Percentiles rank a stretch among this genome's conserved stretches.
Evolutionary conservation across 768 basidiomycete species (phyloP).

Genomic region (Russula sp.): DNA sequence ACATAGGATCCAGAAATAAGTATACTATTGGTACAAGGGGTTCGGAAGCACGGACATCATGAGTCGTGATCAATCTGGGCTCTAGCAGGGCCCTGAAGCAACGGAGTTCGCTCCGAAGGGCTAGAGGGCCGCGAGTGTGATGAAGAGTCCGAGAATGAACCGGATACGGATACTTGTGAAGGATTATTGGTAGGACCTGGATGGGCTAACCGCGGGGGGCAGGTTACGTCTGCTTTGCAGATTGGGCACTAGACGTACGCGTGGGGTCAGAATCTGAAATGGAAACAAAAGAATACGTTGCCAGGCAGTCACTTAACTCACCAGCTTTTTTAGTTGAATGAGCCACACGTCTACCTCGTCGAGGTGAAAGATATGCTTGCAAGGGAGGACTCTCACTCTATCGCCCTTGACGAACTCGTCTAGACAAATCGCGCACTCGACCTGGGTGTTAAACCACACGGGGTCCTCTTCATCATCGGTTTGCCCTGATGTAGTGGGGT

Average conservation of each 20-base stretch:
- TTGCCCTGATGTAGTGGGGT: slow-evolving; percentile 22
- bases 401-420: slow-evolving; percentile 83
- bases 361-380: slow-evolving; percentile 92
- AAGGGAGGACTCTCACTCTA: slow-evolving; percentile 84
- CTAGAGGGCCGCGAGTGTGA: slow-evolving; percentile 6
- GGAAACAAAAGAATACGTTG: slow-evolving; percentile 11
- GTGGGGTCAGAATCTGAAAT: background rate
- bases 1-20: slow-evolving; percentile 14
- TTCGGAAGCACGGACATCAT: slow-evolving; percentile 13
- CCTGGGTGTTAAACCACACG: slow-evolving; percentile 74
- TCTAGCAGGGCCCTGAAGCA: slow-evolving; percentile 5
- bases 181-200: background rate
- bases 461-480: slow-evolving; percentile 32
- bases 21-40: slow-evolving; percentile 15
- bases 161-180: background rate
- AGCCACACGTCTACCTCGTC: slow-evolving; percentile 91
- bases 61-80: slow-evolving; percentile 7
- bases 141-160: background rate
- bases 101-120: slow-evolving; percentile 15
- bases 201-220: slow-evolving; percentile 35
- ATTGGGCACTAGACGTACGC: slow-evolving; percentile 62
- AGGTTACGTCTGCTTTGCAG: slow-evolving; percentile 89
- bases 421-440: slow-evolving; percentile 92
- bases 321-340: slow-evolving; percentile 86
- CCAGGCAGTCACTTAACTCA: slow-evolving; percentile 34